Percentiles rank a stretch among this genome's conserved stretches.
Evolutionary conservation across 306 rosid genomes (phyloP).

Genomic region (Arachis hypogaea): DNA sequence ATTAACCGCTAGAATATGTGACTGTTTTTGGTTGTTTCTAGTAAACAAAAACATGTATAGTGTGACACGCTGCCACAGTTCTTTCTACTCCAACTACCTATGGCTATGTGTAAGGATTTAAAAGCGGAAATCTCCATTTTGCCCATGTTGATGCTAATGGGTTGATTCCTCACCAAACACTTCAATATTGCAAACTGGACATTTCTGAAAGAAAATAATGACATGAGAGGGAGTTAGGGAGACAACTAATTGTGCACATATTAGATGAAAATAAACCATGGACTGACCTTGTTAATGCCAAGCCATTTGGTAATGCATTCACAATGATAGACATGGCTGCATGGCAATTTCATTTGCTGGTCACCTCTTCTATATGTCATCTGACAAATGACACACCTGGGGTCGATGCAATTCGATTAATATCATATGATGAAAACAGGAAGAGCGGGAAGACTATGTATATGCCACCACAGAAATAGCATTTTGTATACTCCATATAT

Average conservation of each 20-base stretch:
- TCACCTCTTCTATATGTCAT: conserved; percentile 87
- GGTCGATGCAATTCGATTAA: conserved; percentile 28
- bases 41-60: conserved; percentile 43
- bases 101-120: conserved; percentile 42
- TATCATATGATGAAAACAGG: conserved; percentile 10
- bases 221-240: not conserved
- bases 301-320: conserved; percentile 96
- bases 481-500: not conserved
- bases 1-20: conserved; percentile 36
- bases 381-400: conserved; percentile 93
- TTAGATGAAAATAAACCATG: not conserved
- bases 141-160: conserved; percentile 40
- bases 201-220: conserved; percentile 55
- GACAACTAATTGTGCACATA: not conserved
- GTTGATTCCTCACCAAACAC: conserved; percentile 73
- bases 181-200: conserved; percentile 92
- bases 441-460: not conserved
- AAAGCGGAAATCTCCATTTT: conserved; percentile 31
- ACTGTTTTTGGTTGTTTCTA: conserved; percentile 35
- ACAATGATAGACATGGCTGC: conserved; percentile 83
- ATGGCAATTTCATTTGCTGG: conserved; percentile 81
- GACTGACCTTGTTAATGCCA: conserved; percentile 77
- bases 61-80: conserved; percentile 35
- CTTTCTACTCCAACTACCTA: conserved; percentile 48
- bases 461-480: not conserved